Base-by-base conservation (phyloP, 192 early-diverging fungal species). In the Coemansia sp. region DNA sequence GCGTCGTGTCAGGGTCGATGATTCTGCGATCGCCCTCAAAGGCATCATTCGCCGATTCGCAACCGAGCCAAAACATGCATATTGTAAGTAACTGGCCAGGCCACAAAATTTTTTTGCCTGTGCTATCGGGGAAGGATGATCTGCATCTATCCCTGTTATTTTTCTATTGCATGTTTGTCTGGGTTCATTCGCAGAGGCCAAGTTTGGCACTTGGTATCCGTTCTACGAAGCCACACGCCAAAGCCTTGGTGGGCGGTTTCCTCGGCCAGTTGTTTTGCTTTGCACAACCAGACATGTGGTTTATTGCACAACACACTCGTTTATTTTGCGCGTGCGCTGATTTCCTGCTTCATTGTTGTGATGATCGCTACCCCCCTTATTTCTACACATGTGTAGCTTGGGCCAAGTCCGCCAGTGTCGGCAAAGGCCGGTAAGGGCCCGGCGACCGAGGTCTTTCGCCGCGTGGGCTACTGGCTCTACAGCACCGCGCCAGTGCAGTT, bases 391-490 rank as follows among this genome's bases (percentile, higher is more conserved):
- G 34, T 29, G 70, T 80, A 80, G 76, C 60, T 70, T 15, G 71
- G 67, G 27, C 57, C 67, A 40, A 55, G 69, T 21, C 76, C 76
- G 56, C 76, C 71, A 10, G 76, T 29, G 15, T 70, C 70, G 5
- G 76, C 70, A 33, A 68, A 56, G 64, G 32, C 69, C 56, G 52
- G 52, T 10, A 80, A 70, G 44, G 76, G 76, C 54, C 76, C 62
- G 67, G 71, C 76, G 7, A 62, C 58, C 3, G 80, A 82, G 50
- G 62, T 74, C 17, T 74, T 82, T 46, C 71, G 75, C 21, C 67
- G 72, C 17, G 62, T 82, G 1, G 80, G 80, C 14, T 77, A 82
- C 56, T 82, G 80, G 80, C 68, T 82, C 24, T 82, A 82, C 68
- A 77, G 64, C 60, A 82, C 80, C 0, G 68, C 80, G 43, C 80